Conservation (phyloP, 106 monocot genomes). For the Dactylorhiza incarnata region DNA sequence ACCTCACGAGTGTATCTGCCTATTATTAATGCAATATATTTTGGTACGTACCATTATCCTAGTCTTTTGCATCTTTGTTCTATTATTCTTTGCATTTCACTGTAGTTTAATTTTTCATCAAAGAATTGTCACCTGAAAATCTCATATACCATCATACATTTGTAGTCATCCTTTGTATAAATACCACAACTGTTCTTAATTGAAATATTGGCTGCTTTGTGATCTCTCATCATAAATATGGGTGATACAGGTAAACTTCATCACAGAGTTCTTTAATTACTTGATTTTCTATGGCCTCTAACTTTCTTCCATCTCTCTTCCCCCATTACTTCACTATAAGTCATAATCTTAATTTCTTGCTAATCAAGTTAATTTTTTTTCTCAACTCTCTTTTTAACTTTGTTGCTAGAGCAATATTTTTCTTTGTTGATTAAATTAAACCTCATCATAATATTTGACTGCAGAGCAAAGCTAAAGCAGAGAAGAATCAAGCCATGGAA, state of each 20-base stretch:
- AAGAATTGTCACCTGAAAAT: no score
- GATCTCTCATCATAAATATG: background rate
- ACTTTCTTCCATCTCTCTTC: background rate
- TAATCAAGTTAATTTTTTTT: background rate
- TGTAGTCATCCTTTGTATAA: slow-evolving; percentile 6
- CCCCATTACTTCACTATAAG: no score
- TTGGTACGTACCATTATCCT: no score
- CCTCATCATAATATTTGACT: background rate
- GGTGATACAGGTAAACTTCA: background rate
- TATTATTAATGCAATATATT: no score
- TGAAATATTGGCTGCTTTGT: background rate
- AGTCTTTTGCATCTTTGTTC: no score
- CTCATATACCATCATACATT: background rate
- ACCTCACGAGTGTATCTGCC: no score
- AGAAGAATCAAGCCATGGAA: slow-evolving; percentile 96
- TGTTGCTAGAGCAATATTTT: background rate
- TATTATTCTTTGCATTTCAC: no score
- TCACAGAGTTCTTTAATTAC: background rate
- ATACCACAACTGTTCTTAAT: background rate
- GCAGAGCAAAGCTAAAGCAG: slow-evolving; percentile 95
- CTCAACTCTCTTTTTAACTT: background rate
- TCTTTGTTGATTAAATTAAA: background rate
- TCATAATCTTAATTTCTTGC: background rate
- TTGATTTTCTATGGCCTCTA: background rate
- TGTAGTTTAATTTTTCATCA: no score